phyloP scores from a whole-genome alignment of 2,329 filamentous ascomycete genomes.

The Cytospora leucostoma region DNA sequence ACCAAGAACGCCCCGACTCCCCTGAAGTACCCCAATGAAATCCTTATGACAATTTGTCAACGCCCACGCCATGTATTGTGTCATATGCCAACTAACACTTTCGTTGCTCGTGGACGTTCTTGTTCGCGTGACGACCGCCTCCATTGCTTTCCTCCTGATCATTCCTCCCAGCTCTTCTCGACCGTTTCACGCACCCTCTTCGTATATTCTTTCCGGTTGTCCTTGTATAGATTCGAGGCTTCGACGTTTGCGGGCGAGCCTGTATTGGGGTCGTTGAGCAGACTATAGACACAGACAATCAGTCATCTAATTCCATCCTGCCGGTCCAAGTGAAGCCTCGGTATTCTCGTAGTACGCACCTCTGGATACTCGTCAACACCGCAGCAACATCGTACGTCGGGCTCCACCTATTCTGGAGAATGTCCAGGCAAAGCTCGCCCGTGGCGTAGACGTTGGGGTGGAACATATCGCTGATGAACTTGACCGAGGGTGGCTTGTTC shows the following conservation, averaged over 20 bases:
- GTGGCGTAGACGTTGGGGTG: constrained; percentile 98
- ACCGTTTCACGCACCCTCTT: constrained; percentile 96
- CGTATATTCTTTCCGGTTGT: constrained; percentile 93
- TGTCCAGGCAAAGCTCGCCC: constrained; percentile 93
- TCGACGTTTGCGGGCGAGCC: constrained; percentile 97
- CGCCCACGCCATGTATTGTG: neutral
- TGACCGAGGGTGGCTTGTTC: constrained; percentile 96
- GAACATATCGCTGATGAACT: constrained; percentile 99
- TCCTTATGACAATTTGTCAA: neutral
- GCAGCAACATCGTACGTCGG: constrained; percentile 98
- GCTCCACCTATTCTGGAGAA: constrained; percentile 97
- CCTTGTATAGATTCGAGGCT: constrained; percentile 96
- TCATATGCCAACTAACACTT: neutral
- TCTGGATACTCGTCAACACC: constrained; percentile 96
- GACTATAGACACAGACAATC: constrained; percentile 50
- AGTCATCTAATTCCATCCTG: constrained; percentile 33
- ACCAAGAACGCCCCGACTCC: constrained; percentile 1
- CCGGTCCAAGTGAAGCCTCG: too few species aligned
- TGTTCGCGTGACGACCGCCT: neutral
- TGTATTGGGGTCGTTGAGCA: constrained; percentile 98
- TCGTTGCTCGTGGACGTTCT: neutral
- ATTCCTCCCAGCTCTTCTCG: constrained; percentile 99
- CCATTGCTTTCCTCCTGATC: constrained; percentile 23
- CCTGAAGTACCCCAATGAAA: neutral
- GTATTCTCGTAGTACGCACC: constrained; percentile 51